Evolutionary conservation across 768 basidiomycete genomes (phyloP).

Genomic region (Sporobolomyces phaffii): DNA sequence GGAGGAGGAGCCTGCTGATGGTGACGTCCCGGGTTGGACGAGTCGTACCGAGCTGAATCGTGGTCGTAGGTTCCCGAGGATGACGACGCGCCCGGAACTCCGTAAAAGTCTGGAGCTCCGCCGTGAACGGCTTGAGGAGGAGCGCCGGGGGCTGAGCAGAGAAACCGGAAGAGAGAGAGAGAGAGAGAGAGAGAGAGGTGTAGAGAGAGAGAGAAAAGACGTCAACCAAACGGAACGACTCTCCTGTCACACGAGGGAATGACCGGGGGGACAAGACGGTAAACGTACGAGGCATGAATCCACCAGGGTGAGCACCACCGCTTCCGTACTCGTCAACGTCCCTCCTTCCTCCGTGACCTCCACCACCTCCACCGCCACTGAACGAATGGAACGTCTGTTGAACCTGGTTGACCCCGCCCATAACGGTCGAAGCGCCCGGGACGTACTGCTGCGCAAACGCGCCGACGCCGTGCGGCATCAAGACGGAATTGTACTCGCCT

Average conservation of each 20-base stretch:
- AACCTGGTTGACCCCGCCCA: conserved; percentile 23
- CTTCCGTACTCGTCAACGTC: conserved; percentile 4
- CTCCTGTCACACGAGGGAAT: too few species aligned
- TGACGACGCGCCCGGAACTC: neutral
- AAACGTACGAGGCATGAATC: conserved; percentile 18
- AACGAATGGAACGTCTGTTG: conserved; percentile 15
- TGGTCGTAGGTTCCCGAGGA: neutral
- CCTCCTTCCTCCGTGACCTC: conserved; percentile 1
- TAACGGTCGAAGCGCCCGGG: conserved; percentile 25
- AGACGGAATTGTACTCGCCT: conserved; percentile 30
- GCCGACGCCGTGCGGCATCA: conserved; percentile 26
- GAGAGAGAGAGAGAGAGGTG: too few species aligned
- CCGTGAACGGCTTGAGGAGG: conserved; percentile 28
- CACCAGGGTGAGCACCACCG: neutral
- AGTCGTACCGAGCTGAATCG: neutral
- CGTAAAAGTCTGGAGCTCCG: conserved; percentile 14
- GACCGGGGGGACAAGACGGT: too few species aligned
- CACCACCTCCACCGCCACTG: neutral
- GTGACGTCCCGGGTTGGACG: neutral
- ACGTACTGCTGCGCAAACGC: conserved; percentile 34
- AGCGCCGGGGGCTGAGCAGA: conserved; percentile 11
- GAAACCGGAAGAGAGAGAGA: too few species aligned
- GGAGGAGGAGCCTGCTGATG: neutral
- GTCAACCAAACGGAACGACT: neutral
- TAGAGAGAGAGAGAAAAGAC: neutral